Base-by-base conservation (phyloP, 2,329 filamentous ascomycete species). In the Onygenales sp. region DNA sequence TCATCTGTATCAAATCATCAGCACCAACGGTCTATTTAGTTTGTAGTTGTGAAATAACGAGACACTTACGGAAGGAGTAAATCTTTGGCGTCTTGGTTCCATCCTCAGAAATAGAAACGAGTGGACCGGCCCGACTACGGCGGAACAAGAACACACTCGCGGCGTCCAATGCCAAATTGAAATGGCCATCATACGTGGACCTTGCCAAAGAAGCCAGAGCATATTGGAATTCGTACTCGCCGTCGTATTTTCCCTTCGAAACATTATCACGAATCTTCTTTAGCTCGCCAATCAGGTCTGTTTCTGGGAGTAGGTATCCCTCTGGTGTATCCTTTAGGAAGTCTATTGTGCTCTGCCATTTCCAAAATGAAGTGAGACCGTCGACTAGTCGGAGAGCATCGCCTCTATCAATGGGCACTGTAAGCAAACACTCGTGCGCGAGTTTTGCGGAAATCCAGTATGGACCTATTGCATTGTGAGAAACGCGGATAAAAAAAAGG, bases 141-240 rank as follows among this genome's bases (percentile, higher is more conserved):
- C 75, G 67, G 60, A 76, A 81, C 6, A 71, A 67, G 47, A 84
- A 81, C 11, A 58, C 48, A 34, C 47, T 56, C 2, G 56, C 33
- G 10, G 61, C 58, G 14, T 59, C 60, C 2, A 64, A 57, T 11
- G 52, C 32, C 39, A 62, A 59, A 40, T 52, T 52, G 36, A 72
- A 59, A 61, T 88, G 85, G 1, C 83, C 82, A 62, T 88, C 84
- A 58, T 86, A 82, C 3, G 80, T 78, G 1, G 71, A 71, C 27
- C 74, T 72, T 37, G 83, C 71, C 6, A 80, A 66, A 37, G 73
- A 66, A 53, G 78, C 77, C 2, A 87, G 69, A 32, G 79, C 78
- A 6, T 69, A 56, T 59, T 81, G 76, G 57, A 82, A 80, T 6
- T 77, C 74, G 61, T 77, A 80, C 59, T 83, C 79, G 62, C 72